A percentile compares a stretch with the other conserved stretches of the same genome.
Evolutionary conservation across 257 asterid species (phyloP).

Genomic region (Rhazya stricta): DNA sequence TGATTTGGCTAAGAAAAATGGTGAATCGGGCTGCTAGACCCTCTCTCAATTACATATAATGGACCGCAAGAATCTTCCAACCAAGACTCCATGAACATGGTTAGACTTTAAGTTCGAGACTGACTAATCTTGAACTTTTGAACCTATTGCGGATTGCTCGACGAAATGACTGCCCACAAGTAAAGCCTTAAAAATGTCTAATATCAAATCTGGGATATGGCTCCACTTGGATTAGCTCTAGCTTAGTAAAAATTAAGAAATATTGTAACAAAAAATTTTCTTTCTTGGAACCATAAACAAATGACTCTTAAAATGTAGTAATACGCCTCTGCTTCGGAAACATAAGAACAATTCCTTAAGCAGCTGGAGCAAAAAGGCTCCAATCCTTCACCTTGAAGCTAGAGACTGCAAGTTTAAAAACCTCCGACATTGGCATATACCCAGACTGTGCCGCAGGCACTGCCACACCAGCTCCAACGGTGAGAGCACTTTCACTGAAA

Average conservation of each 20-base stretch:
- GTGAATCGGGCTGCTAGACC: neutral
- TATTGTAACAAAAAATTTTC: too few species aligned
- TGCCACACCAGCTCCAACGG: constrained; percentile 72
- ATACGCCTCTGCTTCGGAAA: neutral
- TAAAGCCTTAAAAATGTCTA: neutral
- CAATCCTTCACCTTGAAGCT: constrained; percentile 79
- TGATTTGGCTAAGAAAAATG: neutral
- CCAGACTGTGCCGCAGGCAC: constrained; percentile 71
- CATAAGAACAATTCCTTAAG: constrained; percentile 24
- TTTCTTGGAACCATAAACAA: too few species aligned
- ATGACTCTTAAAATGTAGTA: too few species aligned
- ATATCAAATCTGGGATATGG: too few species aligned
- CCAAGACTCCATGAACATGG: neutral
- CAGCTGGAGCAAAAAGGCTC: constrained; percentile 57
- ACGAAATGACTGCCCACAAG: neutral
- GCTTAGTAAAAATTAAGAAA: too few species aligned
- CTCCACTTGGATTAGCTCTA: too few species aligned
- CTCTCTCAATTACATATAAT: neutral
- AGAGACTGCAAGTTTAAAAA: constrained; percentile 58
- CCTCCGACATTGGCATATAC: constrained; percentile 69
- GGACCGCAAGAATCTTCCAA: too few species aligned
- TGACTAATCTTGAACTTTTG: neutral
- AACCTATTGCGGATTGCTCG: neutral
- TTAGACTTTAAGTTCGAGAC: neutral
- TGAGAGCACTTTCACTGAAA: constrained; percentile 68